A percentile compares a stretch with the other conserved stretches of the same genome.
phyloP scores from a whole-genome alignment of 2,329 filamentous ascomycete species.

The Blumeria graminis region DNA sequence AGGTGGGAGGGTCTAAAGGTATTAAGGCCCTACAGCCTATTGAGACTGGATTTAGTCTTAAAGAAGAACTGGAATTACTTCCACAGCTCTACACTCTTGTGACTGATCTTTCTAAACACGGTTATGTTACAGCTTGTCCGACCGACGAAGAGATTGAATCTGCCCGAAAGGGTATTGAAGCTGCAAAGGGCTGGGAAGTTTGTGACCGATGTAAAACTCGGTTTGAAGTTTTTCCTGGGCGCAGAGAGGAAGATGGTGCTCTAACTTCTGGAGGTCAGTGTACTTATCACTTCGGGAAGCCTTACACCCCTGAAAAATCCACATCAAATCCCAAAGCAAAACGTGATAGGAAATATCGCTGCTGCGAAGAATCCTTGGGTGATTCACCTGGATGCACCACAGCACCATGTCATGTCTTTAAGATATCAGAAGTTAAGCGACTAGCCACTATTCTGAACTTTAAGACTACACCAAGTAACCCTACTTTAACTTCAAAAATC shows the following conservation, averaged over 20 bases:
- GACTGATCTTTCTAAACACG: slow-evolving; percentile 35
- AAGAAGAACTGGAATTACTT: slow-evolving; percentile 45
- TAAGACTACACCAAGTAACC: slow-evolving; percentile 46
- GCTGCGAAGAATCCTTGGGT: slow-evolving; percentile 55
- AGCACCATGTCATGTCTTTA: slow-evolving; percentile 62
- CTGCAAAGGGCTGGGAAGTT: slow-evolving; percentile 55
- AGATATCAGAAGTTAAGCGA: slow-evolving; percentile 49
- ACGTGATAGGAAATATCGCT: slow-evolving; percentile 42
- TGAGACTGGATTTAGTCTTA: slow-evolving; percentile 40
- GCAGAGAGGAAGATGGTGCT: slow-evolving; percentile 50
- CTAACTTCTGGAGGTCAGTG: slow-evolving; percentile 58
- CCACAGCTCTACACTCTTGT: slow-evolving; percentile 39
- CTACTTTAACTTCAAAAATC: slow-evolving; percentile 22
- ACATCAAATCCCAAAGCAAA: slow-evolving; percentile 30
- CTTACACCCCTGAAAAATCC: slow-evolving; percentile 26
- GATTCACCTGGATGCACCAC: slow-evolving; percentile 52
- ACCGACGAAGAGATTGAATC: slow-evolving; percentile 38
- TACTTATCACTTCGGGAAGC: slow-evolving; percentile 55
- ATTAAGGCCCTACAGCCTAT: slow-evolving; percentile 25
- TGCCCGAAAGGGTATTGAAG: slow-evolving; percentile 38
- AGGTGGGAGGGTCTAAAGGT: slow-evolving; percentile 9
- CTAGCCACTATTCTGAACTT: slow-evolving; percentile 64
- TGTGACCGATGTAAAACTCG: slow-evolving; percentile 71
- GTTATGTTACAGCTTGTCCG: slow-evolving; percentile 52
- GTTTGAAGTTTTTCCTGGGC: slow-evolving; percentile 80